These are phyloP conservation scores for Didymella arachidicola DNA, from an alignment of 2,329 filamentous ascomycete genomes.

Conservation along the genomic window DNA sequence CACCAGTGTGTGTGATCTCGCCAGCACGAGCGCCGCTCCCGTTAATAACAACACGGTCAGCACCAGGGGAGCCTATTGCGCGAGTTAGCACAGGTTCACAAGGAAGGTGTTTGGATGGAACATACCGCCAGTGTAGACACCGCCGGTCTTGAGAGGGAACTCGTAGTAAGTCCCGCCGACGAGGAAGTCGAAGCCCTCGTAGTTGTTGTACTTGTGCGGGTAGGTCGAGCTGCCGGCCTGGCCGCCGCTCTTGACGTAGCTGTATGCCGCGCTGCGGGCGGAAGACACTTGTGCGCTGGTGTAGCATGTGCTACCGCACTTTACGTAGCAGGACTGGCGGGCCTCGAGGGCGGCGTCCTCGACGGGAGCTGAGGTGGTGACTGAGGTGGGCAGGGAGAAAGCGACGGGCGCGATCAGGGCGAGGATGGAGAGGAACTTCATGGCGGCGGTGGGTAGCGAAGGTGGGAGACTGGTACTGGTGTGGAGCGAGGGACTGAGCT, in stretches of 20 bases:
- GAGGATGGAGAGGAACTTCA: constrained; percentile 35
- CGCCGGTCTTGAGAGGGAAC: constrained; percentile 64
- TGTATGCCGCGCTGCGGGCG: constrained; percentile 62
- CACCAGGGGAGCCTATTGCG: constrained; percentile 64
- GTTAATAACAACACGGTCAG: constrained; percentile 73
- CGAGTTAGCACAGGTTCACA: neutral
- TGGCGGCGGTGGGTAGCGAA: constrained; percentile 5
- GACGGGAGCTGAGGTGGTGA: constrained; percentile 17
- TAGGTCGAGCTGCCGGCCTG: constrained; percentile 57
- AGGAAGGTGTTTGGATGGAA: neutral
- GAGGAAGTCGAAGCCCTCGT: constrained; percentile 68
- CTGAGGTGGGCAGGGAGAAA: constrained; percentile 28
- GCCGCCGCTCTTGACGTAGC: constrained; percentile 55
- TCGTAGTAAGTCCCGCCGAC: constrained; percentile 68
- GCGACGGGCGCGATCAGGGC: constrained; percentile 29
- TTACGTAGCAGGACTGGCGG: constrained; percentile 56
- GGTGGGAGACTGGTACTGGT: neutral
- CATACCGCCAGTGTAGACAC: constrained; percentile 64
- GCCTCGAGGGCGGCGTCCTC: constrained; percentile 36
- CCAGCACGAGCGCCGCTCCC: constrained; percentile 64
- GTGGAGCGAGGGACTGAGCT: constrained; percentile 23
- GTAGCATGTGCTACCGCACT: constrained; percentile 65
- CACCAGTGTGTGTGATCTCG: constrained; percentile 74
- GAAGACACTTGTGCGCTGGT: constrained; percentile 57
- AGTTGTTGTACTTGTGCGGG: constrained; percentile 68